A percentile compares a stretch with the other conserved stretches of the same genome.
These are phyloP conservation scores for Neurospora pannonica DNA, from an alignment of 495 filamentous ascomycete genomes.

Conservation along the genomic window DNA sequence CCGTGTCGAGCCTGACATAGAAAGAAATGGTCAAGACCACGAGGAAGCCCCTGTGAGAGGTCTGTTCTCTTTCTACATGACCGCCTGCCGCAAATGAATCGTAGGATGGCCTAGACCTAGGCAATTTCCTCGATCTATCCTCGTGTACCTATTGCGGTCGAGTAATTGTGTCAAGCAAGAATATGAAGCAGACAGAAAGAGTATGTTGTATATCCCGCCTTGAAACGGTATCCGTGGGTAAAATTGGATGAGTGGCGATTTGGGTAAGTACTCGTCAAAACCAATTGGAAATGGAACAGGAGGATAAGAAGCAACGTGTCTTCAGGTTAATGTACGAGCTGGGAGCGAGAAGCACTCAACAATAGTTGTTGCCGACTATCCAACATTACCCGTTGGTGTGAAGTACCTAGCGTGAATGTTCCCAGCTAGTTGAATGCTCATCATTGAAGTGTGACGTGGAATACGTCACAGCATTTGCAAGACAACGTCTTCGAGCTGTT, in stretches of 20 bases:
- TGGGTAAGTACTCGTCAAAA: neutral
- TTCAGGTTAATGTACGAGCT: neutral
- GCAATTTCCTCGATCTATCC: neutral
- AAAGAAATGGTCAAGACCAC: neutral
- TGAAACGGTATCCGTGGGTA: neutral
- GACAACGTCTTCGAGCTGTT: neutral
- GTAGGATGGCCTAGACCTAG: neutral
- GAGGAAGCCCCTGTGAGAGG: neutral
- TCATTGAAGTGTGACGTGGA: neutral
- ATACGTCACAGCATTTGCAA: neutral
- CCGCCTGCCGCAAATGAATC: neutral
- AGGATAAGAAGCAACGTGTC: neutral
- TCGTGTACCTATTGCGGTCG: neutral
- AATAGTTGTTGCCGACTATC: neutral
- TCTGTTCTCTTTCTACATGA: neutral
- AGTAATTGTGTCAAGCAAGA: neutral
- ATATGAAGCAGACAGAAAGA: neutral
- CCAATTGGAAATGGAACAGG: neutral
- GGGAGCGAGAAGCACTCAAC: neutral
- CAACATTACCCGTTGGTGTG: neutral
- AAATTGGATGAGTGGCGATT: neutral
- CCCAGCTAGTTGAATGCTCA: neutral
- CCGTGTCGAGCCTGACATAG: neutral
- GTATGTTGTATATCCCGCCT: neutral
- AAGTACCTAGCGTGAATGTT: neutral